Base-by-base conservation (phyloP, 2,329 filamentous ascomycete species). In the Hypomyces rosellus region DNA sequence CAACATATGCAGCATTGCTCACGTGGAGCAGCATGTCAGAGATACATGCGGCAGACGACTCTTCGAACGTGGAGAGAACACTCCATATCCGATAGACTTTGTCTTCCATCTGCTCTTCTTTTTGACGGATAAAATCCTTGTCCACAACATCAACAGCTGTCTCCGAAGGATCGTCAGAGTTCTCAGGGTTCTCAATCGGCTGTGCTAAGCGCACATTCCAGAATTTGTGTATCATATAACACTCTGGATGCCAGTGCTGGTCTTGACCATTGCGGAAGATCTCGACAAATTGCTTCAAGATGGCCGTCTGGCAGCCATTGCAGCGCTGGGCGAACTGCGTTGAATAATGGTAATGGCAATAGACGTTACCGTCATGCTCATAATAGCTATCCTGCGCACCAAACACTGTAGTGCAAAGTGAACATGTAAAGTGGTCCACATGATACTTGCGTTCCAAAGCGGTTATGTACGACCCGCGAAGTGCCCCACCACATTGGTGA, bases 191-290 rank as follows among this genome's bases (percentile, higher is more conserved):
- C 51, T 83, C 76, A 38, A 78, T 76, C 11, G 80, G 75, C 22
- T 83, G 78, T 11, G 84, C 82, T 36, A 99, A 75, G 46, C 93
- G 85, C 53, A 99, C 93, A 65, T 97, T 99, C 93, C 93, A 99
- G 70, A 97, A 99, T 64, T 99, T 99, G 73, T 99, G 93, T 55
- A 99, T 99, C 93, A 99, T 99, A 70, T 99, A 99, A 69, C 93
- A 99, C 70, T 99, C 93, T 2, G 93, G 93, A 65, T 99, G 93
- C 93, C 93, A 99, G 67, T 99, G 93, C 64, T 99, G 93, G 65
- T 97, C 96, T 66, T 96, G 88, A 2, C 92, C 92, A 68, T 97
- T 97, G 60, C 93, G 86, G 70, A 91, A 99, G 54, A 99, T 97
- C 69, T 99, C 93, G 54, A 99, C 93, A 67, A 99, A 99, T 67